Evolutionary conservation across 257 asterid genomes (phyloP).

Genomic region (Scutellaria baicalensis): DNA sequence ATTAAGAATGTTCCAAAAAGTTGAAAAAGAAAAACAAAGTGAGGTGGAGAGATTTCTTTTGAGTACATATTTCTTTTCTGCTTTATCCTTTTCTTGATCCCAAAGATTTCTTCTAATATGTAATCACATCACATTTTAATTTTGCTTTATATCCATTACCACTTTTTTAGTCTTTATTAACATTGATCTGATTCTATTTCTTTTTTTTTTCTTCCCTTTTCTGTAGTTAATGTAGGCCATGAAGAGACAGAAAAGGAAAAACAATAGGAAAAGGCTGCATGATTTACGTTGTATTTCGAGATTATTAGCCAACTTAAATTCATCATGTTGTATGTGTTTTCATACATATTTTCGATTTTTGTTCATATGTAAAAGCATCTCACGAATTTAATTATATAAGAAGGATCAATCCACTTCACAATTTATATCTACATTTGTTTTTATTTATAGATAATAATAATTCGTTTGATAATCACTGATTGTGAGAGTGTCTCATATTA

Average conservation of each 20-base stretch:
- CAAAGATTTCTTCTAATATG: conserved; percentile 16
- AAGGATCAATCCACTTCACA: no score
- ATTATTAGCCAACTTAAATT: no score
- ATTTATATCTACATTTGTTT: no score
- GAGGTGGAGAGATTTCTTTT: conserved; percentile 18
- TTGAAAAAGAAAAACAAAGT: conserved; percentile 5
- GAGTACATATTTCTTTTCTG: neutral
- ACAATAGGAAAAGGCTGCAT: neutral
- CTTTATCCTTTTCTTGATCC: conserved; percentile 36
- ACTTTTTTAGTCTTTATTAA: neutral
- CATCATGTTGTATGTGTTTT: no score
- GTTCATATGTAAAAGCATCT: no score
- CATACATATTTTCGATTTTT: no score
- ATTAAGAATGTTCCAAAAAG: conserved; percentile 28
- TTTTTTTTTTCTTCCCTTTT: neutral
- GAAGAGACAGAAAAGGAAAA: neutral
- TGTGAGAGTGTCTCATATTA: no score
- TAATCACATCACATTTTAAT: neutral
- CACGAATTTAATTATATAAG: no score
- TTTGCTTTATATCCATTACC: conserved; percentile 14
- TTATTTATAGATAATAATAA: no score
- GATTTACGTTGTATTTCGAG: neutral
- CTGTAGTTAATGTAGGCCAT: neutral
- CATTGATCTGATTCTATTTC: neutral
- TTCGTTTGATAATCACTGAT: no score